phyloP scores from a whole-genome alignment of 441 rosid species.

The Jatropha multifida region DNA sequence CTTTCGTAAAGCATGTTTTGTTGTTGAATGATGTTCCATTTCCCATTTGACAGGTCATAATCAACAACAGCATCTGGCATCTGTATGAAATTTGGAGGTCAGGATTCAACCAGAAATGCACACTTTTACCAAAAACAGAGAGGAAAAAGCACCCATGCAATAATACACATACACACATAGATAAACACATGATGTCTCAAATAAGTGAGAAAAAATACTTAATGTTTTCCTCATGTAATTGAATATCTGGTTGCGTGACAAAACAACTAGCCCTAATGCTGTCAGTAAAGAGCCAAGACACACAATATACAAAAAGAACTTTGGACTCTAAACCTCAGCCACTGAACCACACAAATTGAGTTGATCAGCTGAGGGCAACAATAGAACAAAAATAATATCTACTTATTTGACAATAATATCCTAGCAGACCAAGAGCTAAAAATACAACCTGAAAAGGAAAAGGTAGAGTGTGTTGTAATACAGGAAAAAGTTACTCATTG shows the following conservation, averaged over 20 bases:
- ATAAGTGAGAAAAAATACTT: background rate
- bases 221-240: background rate
- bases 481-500: background rate
- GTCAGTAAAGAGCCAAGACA: background rate
- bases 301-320: background rate
- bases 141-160: background rate
- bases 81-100: constrained; percentile 39
- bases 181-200: constrained; percentile 4
- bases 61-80: constrained; percentile 99
- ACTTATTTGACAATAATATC: background rate
- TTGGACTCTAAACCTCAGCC: background rate
- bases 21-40: constrained; percentile 91
- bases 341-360: background rate
- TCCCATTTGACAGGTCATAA: constrained; percentile 74
- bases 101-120: constrained; percentile 15
- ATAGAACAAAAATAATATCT: background rate
- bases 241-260: background rate
- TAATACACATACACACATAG: background rate
- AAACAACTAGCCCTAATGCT: background rate
- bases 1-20: constrained; percentile 93
- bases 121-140: background rate
- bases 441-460: constrained; percentile 7
- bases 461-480: background rate
- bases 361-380: background rate
- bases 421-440: background rate